A percentile compares a stretch with the other conserved stretches of the same genome.
Evolutionary conservation across 2,329 filamentous ascomycete species (phyloP).

Genomic region (Alternaria hordeiaustralica): DNA sequence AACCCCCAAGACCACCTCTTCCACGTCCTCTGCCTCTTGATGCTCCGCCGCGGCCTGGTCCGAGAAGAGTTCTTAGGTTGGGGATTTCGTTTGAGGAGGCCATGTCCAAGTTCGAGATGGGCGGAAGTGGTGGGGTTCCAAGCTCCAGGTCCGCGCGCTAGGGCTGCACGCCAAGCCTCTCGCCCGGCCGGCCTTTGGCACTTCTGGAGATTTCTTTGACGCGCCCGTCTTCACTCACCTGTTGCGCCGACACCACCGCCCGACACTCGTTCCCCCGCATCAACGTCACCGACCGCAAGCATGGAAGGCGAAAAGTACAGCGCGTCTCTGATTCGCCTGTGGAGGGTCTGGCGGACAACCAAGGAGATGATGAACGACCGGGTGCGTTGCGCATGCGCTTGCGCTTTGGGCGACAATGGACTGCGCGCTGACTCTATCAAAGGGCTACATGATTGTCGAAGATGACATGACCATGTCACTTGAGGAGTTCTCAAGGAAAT

Average conservation of each 20-base stretch:
- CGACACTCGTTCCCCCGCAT: slow-evolving; percentile 12
- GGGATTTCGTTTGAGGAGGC: slow-evolving; percentile 74
- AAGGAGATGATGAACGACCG: slow-evolving; percentile 94
- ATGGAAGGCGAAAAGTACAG: slow-evolving; percentile 41
- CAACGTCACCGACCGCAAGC: slow-evolving; percentile 13
- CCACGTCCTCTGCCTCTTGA: slow-evolving; percentile 58
- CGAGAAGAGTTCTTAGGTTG: slow-evolving; percentile 71
- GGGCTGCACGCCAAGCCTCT: slow-evolving; percentile 19
- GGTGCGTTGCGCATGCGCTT: slow-evolving; percentile 61
- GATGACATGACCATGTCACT: slow-evolving; percentile 87
- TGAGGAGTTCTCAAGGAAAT: slow-evolving; percentile 78
- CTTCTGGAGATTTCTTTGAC: slow-evolving; percentile 43
- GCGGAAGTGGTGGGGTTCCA: slow-evolving; percentile 36
- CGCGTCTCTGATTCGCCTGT: slow-evolving; percentile 66
- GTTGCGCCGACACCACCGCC: slow-evolving; percentile 14
- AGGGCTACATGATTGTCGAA: slow-evolving; percentile 94
- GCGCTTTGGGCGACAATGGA: slow-evolving; percentile 16
- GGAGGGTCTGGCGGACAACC: slow-evolving; percentile 91
- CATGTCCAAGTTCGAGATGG: slow-evolving; percentile 57
- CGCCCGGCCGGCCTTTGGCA: slow-evolving; percentile 26
- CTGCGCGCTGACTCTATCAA: slow-evolving; percentile 27
- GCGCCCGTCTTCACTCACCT: slow-evolving; percentile 19
- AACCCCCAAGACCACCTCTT: slow-evolving; percentile 27
- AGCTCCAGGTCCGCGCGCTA: slow-evolving; percentile 16
- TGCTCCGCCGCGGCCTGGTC: slow-evolving; percentile 55